Percentiles rank a stretch among this genome's conserved stretches.
Conservation (phyloP, 352 stramenopile species). For the Phytophthora fragariae region DNA sequence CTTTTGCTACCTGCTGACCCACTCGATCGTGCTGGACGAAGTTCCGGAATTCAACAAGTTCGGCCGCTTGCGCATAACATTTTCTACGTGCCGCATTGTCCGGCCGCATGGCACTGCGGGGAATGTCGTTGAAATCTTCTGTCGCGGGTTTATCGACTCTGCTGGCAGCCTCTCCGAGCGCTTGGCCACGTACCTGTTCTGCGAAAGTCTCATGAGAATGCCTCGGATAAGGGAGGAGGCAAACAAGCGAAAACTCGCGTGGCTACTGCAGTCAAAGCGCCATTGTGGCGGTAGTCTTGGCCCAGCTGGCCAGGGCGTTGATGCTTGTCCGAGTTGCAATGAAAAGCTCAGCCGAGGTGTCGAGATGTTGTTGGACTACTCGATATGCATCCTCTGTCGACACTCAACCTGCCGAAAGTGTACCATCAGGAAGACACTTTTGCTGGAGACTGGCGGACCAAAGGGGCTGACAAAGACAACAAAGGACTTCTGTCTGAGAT, state of each 20-base stretch:
- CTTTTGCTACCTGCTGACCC: conserved; percentile 43
- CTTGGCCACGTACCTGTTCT: conserved; percentile 28
- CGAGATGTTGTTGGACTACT: conserved; percentile 29
- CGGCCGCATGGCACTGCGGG: conserved; percentile 24
- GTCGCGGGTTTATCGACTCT: conserved; percentile 41
- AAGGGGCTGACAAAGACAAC: conserved; percentile 28
- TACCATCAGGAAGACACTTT: conserved; percentile 41
- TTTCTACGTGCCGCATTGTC: conserved; percentile 48
- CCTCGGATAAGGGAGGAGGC: conserved; percentile 44
- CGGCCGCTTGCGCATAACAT: conserved; percentile 36
- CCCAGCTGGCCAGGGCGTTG: conserved; percentile 1
- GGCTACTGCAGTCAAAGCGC: conserved; percentile 35
- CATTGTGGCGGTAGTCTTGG: conserved; percentile 1
- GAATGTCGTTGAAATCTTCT: conserved; percentile 43
- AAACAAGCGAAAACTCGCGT: conserved; percentile 53
- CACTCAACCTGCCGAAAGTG: conserved; percentile 48
- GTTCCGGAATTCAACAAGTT: conserved; percentile 31
- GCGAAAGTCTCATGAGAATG: conserved; percentile 28
- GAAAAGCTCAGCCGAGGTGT: conserved; percentile 28
- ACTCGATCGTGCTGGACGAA: conserved; percentile 41
- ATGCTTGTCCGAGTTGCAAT: conserved; percentile 20
- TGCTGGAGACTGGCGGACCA: conserved; percentile 17
- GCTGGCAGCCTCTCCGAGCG: conserved; percentile 32
- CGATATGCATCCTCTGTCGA: conserved; percentile 54
- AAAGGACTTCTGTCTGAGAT: conserved; percentile 47